Evolutionary conservation across 257 asterid species (phyloP).

Genomic region (Cruciata laevipes): DNA sequence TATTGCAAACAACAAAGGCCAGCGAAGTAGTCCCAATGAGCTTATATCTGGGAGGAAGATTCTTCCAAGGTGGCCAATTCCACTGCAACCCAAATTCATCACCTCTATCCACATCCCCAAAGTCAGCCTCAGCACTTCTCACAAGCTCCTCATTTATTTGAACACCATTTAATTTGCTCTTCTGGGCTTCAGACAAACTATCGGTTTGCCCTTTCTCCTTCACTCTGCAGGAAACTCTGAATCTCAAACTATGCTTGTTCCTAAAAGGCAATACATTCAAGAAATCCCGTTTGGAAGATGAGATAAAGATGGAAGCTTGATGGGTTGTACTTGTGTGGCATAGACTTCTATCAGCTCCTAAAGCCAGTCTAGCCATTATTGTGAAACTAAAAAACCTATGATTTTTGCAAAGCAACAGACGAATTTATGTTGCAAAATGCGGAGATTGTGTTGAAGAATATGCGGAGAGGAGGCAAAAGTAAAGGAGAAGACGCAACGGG

Average conservation of each 20-base stretch:
- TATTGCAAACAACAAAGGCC: conserved; percentile 88
- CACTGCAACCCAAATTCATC: conserved; percentile 34
- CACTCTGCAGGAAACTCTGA: conserved; percentile 57
- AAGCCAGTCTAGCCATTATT: conserved; percentile 39
- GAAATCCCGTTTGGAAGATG: conserved; percentile 19
- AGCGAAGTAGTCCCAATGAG: conserved; percentile 89
- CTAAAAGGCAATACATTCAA: conserved; percentile 25
- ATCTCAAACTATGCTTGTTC: conserved; percentile 24
- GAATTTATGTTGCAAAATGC: neutral
- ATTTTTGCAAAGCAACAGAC: neutral
- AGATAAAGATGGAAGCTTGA: conserved; percentile 32
- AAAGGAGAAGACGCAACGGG: conserved; percentile 17
- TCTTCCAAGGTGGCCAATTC: conserved; percentile 92
- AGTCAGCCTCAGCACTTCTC: conserved; percentile 17
- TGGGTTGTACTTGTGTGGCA: conserved; percentile 15
- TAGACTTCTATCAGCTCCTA: conserved; percentile 36
- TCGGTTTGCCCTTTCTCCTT: conserved; percentile 48
- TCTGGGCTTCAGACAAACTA: conserved; percentile 29
- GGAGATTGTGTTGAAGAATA: neutral
- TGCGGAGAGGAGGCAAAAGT: neutral
- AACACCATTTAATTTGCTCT: conserved; percentile 28
- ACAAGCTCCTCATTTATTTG: conserved; percentile 32
- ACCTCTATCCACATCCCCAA: conserved; percentile 25
- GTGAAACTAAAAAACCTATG: neutral
- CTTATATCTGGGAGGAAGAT: conserved; percentile 78